phyloP scores from a whole-genome alignment of 495 filamentous ascomycete genomes.

The Pseudotulostoma volvatum region DNA sequence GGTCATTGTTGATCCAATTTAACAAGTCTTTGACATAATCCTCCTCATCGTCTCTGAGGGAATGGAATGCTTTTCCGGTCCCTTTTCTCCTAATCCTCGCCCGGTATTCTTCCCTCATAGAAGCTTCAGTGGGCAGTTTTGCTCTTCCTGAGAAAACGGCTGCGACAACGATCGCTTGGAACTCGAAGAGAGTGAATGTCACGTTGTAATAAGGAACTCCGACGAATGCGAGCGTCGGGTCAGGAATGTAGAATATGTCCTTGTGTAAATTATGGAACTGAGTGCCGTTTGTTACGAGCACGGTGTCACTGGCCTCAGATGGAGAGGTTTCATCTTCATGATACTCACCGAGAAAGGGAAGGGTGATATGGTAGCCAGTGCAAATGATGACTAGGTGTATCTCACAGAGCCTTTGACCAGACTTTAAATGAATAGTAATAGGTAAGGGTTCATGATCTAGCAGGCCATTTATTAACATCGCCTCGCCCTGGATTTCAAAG shows the following conservation, averaged over 20 bases:
- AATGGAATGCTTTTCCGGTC: constrained; percentile 36
- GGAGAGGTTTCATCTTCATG: constrained; percentile 19
- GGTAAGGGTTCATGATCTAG: constrained; percentile 22
- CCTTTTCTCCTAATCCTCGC: constrained; percentile 28
- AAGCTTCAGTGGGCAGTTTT: constrained; percentile 26
- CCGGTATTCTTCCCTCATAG: constrained; percentile 38
- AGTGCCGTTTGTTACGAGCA: constrained; percentile 45
- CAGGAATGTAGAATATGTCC: constrained; percentile 51
- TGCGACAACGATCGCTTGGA: constrained; percentile 43
- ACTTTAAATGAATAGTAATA: constrained; percentile 21
- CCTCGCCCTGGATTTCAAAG: constrained; percentile 8
- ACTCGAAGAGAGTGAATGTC: constrained; percentile 49
- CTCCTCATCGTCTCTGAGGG: constrained; percentile 34
- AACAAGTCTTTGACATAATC: constrained; percentile 38
- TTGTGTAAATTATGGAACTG: constrained; percentile 52
- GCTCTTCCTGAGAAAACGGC: constrained; percentile 38
- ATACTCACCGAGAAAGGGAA: constrained; percentile 38
- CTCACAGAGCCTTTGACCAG: constrained; percentile 25
- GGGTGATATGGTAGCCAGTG: constrained; percentile 47
- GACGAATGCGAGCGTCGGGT: constrained; percentile 44
- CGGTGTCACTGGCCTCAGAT: constrained; percentile 26
- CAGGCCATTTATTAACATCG: constrained; percentile 11
- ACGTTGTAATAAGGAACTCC: constrained; percentile 44
- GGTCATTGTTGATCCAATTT: constrained; percentile 34
- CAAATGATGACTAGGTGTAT: constrained; percentile 42